A percentile compares a stretch with the other conserved stretches of the same genome.
Evolutionary conservation across 2,329 filamentous ascomycete genomes (phyloP).

Genomic region (Colletotrichum abscissum): DNA sequence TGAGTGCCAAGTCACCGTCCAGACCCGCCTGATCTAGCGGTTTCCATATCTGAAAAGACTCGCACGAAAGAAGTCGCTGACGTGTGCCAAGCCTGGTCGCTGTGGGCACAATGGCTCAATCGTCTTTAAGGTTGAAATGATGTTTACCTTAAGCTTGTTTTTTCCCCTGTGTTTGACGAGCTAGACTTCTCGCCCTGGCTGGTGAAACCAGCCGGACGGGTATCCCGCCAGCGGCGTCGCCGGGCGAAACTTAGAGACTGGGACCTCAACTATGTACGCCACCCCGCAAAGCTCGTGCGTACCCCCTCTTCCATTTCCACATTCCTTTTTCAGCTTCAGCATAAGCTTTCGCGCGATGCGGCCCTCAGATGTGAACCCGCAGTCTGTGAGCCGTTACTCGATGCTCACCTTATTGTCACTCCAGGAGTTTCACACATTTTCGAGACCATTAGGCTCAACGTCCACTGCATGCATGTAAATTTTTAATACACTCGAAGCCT

Average conservation of each 20-base stretch:
- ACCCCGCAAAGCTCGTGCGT: not conserved
- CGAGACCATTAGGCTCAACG: not conserved
- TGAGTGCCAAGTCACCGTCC: not conserved
- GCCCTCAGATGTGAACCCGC: slow-evolving; percentile 6
- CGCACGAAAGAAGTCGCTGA: not conserved
- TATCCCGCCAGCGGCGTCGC: not conserved
- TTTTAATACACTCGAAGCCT: not conserved
- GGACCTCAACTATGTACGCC: not conserved
- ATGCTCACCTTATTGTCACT: not conserved
- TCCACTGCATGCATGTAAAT: not conserved
- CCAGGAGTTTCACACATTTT: not conserved
- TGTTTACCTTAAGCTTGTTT: not conserved
- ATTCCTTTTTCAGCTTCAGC: not conserved
- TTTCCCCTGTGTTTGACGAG: not conserved
- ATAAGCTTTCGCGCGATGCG: not conserved
- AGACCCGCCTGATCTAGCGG: not conserved
- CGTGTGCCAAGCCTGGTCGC: not conserved
- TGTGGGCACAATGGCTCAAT: not conserved
- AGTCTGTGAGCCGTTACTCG: not conserved
- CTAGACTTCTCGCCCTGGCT: not conserved
- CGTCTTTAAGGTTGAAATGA: not conserved
- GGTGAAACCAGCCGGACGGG: not conserved
- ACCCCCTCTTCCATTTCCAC: not conserved
- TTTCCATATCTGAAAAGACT: not conserved
- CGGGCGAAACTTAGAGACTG: not conserved